A percentile compares a stretch with the other conserved stretches of the same genome.
These are phyloP conservation scores for Nitzschia palea DNA, from an alignment of 108 stramenopile species.

Conservation along the genomic window DNA sequence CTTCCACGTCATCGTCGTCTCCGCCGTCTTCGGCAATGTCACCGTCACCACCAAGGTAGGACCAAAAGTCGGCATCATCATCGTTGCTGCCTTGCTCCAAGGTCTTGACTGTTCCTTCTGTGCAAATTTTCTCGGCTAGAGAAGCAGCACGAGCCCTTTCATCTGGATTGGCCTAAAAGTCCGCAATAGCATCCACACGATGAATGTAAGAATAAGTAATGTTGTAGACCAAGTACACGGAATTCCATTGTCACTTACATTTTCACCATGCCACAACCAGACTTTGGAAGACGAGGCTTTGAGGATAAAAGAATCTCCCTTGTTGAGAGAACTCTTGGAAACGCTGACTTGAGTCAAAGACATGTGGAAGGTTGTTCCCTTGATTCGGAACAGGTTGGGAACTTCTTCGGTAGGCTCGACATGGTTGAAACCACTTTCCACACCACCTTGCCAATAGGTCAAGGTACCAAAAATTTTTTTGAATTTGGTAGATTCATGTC, in stretches of 20 bases:
- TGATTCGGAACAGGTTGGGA: constrained; percentile 59
- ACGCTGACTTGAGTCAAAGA: constrained; percentile 65
- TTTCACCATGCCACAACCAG: constrained; percentile 75
- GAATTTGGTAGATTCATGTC: constrained; percentile 76
- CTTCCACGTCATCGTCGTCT: constrained; percentile 23
- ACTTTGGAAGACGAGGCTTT: constrained; percentile 68
- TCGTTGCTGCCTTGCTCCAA: constrained; percentile 49
- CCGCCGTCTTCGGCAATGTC: constrained; percentile 48
- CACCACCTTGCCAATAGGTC: constrained; percentile 83
- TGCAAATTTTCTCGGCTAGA: constrained; percentile 40
- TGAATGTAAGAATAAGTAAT: too few species aligned
- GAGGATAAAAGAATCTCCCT: constrained; percentile 89
- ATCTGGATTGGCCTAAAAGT: constrained; percentile 26
- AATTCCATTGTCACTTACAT: too few species aligned
- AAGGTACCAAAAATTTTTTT: constrained; percentile 53
- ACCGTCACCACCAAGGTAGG: constrained; percentile 72
- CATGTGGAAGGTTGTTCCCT: constrained; percentile 56
- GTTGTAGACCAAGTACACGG: too few species aligned
- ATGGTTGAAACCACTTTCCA: constrained; percentile 84
- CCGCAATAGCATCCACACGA: too few species aligned
- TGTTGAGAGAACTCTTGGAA: constrained; percentile 63
- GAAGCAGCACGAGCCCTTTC: constrained; percentile 34
- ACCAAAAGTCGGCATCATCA: constrained; percentile 82
- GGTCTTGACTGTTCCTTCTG: constrained; percentile 33
- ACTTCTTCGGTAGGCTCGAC: constrained; percentile 68